Conservation (phyloP, 1,284 basidiomycete species). For the Tranzscheliella williamsii region DNA sequence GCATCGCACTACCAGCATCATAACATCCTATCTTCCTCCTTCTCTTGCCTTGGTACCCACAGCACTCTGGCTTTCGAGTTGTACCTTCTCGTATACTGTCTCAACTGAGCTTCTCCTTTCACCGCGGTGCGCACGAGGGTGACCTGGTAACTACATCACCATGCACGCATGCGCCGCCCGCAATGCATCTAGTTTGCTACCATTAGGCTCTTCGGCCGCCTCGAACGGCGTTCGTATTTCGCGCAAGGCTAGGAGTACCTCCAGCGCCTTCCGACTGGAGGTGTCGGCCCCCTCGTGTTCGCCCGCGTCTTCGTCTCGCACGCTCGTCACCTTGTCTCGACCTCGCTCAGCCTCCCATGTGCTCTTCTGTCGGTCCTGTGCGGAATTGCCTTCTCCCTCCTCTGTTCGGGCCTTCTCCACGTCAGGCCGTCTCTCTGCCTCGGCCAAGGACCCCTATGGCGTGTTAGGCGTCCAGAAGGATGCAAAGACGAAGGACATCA, state of each 20-base stretch:
- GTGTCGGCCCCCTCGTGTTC: conserved; percentile 4
- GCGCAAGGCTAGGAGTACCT: neutral
- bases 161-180: conserved; percentile 8
- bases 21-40: no score
- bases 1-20: no score
- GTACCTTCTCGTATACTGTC: no score
- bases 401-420: conserved; percentile 14
- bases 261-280: neutral
- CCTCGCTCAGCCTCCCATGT: neutral
- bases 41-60: no score
- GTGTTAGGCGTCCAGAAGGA: conserved; percentile 85
- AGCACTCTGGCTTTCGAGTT: no score
- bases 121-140: no score
- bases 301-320: conserved; percentile 12
- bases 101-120: no score
- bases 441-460: conserved; percentile 84
- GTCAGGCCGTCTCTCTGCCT: conserved; percentile 5
- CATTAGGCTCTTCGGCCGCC: conserved; percentile 7
- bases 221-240: conserved; percentile 2
- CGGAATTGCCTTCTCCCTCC: neutral
- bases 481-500: conserved; percentile 84
- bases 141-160: no score
- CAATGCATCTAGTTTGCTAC: conserved; percentile 12
- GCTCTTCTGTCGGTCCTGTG: conserved; percentile 15
- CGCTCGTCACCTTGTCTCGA: conserved; percentile 21